Evolutionary conservation across 2,329 filamentous ascomycete genomes (phyloP).

Genomic region (Cladosporium sp.): DNA sequence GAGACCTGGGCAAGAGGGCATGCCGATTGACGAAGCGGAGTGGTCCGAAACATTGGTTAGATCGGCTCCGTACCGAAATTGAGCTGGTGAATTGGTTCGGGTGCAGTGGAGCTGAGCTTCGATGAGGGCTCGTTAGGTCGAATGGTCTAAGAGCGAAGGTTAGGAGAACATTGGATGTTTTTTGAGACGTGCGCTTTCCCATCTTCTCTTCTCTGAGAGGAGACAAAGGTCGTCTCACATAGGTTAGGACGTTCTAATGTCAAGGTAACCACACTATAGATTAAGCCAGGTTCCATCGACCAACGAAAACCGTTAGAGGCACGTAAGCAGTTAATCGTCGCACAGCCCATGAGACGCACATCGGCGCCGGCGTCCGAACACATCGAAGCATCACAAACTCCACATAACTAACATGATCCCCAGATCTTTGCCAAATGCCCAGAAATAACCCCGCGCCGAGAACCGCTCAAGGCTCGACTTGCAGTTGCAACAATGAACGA

Average conservation of each 20-base stretch:
- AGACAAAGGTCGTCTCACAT: too few relatives aligned
- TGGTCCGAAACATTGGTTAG: background rate
- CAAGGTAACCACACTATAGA: too few relatives aligned
- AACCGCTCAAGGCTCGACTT: background rate
- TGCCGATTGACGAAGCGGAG: background rate
- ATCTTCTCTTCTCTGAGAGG: too few relatives aligned
- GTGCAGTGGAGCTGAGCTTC: background rate
- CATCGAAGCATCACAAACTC: background rate
- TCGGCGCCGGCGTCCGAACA: background rate
- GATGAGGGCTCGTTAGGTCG: too few relatives aligned
- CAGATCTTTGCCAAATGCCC: background rate
- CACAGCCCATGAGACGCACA: background rate
- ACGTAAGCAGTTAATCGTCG: background rate
- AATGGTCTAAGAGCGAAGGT: too few relatives aligned
- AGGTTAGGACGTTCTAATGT: too few relatives aligned
- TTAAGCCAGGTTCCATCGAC: too few relatives aligned
- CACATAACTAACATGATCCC: background rate
- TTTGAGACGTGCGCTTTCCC: too few relatives aligned
- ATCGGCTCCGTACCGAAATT: background rate
- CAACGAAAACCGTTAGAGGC: too few relatives aligned
- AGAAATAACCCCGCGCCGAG: constrained; percentile 7
- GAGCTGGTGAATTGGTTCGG: background rate
- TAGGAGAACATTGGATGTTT: too few relatives aligned
- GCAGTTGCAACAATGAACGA: too few relatives aligned
- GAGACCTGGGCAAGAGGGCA: background rate